phyloP scores from a whole-genome alignment of 2,329 filamentous ascomycete species.

The Lasiodiplodia theobromae region DNA sequence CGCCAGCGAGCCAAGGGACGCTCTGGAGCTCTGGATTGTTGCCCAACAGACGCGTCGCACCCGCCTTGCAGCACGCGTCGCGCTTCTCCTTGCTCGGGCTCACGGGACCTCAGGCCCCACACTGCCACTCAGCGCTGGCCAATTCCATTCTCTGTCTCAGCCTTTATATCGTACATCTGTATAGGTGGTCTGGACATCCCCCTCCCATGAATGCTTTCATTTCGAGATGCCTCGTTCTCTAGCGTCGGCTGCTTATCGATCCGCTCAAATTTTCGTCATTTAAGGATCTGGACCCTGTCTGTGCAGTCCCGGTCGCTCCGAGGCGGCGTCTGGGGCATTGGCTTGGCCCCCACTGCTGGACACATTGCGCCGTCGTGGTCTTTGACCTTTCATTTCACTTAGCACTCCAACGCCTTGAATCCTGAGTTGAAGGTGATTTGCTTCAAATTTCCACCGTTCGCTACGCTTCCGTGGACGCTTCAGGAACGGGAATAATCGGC shows the following conservation, averaged over 20 bases:
- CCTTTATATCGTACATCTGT: constrained; percentile 1
- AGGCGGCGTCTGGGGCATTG: no score
- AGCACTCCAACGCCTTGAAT: no score
- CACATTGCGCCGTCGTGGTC: no score
- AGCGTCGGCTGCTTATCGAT: background rate
- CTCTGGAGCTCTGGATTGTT: constrained; percentile 21
- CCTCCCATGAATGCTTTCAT: background rate
- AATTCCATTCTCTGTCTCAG: constrained; percentile 13
- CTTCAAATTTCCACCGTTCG: background rate
- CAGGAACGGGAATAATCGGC: background rate
- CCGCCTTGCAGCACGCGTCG: constrained; percentile 30
- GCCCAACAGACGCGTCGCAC: constrained; percentile 27
- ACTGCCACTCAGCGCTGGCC: constrained; percentile 13
- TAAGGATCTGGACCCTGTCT: background rate
- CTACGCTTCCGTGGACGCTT: background rate
- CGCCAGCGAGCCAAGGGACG: constrained; percentile 14
- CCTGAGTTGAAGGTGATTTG: no score
- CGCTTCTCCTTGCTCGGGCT: constrained; percentile 28
- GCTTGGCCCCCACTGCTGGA: no score
- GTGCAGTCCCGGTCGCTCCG: background rate
- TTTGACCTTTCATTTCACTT: no score
- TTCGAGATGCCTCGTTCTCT: background rate
- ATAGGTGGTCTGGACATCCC: background rate
- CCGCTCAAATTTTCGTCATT: constrained; percentile 10
- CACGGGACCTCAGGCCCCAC: constrained; percentile 16